Evolutionary conservation across 176 grass and related monocot genomes (phyloP).

Genomic region (Puccinellia tenuiflora): DNA sequence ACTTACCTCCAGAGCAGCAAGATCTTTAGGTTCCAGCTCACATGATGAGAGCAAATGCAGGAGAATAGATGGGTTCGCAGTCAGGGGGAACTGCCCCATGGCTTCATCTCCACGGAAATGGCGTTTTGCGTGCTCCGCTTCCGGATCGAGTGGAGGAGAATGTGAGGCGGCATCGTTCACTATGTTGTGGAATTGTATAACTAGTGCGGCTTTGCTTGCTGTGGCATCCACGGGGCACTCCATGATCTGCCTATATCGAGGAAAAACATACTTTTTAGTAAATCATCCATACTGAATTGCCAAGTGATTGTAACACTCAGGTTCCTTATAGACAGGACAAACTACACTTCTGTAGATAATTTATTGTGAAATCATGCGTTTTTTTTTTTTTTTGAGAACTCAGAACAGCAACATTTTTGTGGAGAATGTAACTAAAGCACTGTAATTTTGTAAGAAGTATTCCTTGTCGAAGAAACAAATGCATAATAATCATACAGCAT

Average conservation of each 20-base stretch:
- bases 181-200: conserved; percentile 15
- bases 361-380: neutral
- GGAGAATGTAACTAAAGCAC: too few relatives aligned
- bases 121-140: neutral
- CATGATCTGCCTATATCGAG: conserved; percentile 2
- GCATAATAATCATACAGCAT: neutral
- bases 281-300: neutral
- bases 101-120: conserved; percentile 30
- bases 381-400: neutral
- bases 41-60: conserved; percentile 49
- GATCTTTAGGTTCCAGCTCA: conserved; percentile 45
- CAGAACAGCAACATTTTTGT: neutral
- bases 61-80: conserved; percentile 41
- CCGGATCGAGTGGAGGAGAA: neutral
- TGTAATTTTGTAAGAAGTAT: too few relatives aligned
- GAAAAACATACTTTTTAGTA: neutral
- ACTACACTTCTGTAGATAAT: neutral
- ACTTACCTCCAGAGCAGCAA: conserved; percentile 73
- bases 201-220: conserved; percentile 6
- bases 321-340: neutral
- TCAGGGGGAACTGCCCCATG: conserved; percentile 37
- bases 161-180: conserved; percentile 12
- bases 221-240: conserved; percentile 33
- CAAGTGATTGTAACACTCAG: neutral
- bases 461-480: neutral